These are phyloP conservation scores for Eleusine coracana DNA, from an alignment of 176 grass and related monocot species.

Conservation along the genomic window DNA sequence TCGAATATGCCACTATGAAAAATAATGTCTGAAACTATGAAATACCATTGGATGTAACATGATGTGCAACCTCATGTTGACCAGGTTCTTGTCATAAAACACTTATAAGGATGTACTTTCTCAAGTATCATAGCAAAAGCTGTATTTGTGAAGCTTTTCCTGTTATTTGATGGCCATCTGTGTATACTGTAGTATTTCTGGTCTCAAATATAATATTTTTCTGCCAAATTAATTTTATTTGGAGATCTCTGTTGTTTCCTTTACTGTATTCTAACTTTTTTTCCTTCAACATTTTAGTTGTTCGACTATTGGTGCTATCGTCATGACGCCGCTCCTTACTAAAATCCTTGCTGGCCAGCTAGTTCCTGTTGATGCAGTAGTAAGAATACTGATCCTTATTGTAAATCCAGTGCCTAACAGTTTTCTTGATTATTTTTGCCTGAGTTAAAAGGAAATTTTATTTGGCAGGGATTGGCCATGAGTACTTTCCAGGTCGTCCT, in stretches of 20 bases:
- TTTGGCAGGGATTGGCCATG: constrained; percentile 80
- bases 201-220: neutral
- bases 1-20: neutral
- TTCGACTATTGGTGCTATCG: constrained; percentile 94
- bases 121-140: constrained; percentile 23
- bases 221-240: constrained; percentile 23
- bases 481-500: constrained; percentile 99
- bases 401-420: neutral
- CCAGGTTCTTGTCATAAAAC: constrained; percentile 24
- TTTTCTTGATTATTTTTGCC: constrained; percentile 24
- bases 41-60: constrained; percentile 6
- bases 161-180: constrained; percentile 16
- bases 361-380: constrained; percentile 91
- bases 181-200: constrained; percentile 11
- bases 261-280: neutral
- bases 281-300: constrained; percentile 57
- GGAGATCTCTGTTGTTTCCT: neutral
- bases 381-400: constrained; percentile 52
- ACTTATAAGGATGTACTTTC: neutral
- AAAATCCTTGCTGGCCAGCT: constrained; percentile 91
- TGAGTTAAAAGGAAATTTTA: constrained; percentile 15
- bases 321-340: constrained; percentile 96
- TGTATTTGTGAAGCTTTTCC: neutral
- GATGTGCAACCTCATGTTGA: neutral
- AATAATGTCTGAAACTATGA: neutral